Percentiles rank a stretch among this genome's conserved stretches.
Evolutionary conservation across 2,329 filamentous ascomycete species (phyloP).

Genomic region (Neofusicoccum umdonicola): DNA sequence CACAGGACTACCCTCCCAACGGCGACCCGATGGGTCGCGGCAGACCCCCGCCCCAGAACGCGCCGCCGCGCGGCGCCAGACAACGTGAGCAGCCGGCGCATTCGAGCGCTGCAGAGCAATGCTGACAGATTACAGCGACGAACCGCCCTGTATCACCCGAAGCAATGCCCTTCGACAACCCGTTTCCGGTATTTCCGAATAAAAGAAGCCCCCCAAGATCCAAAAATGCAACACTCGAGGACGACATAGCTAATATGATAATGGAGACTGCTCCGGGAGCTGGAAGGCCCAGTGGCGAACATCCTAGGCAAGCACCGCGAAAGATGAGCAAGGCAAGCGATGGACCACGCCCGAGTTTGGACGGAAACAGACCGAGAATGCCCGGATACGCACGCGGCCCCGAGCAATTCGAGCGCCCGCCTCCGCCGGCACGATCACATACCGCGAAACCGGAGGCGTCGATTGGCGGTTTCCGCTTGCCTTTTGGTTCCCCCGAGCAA

Average conservation of each 20-base stretch:
- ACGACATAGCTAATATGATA: conserved; percentile 36
- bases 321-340: conserved; percentile 18
- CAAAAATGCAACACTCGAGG: conserved; percentile 29
- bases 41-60: conserved; percentile 6
- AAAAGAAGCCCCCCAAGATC: conserved; percentile 26
- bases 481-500: conserved; percentile 11
- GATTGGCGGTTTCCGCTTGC: conserved; percentile 15
- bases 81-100: conserved; percentile 4
- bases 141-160: conserved; percentile 24
- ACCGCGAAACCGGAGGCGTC: neutral
- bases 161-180: conserved; percentile 41
- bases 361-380: neutral
- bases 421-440: conserved; percentile 18
- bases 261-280: conserved; percentile 20
- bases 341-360: conserved; percentile 7
- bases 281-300: conserved; percentile 12
- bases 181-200: conserved; percentile 47
- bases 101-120: neutral
- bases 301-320: conserved; percentile 6
- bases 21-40: conserved; percentile 15
- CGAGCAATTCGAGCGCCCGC: conserved; percentile 21
- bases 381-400: conserved; percentile 10
- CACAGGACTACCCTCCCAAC: conserved; percentile 6
- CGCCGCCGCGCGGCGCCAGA: conserved; percentile 18
- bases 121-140: conserved; percentile 22